A percentile compares a stretch with the other conserved stretches of the same genome.
Conservation (phyloP, 352 stramenopile species). For the Peronospora belbahrii region DNA sequence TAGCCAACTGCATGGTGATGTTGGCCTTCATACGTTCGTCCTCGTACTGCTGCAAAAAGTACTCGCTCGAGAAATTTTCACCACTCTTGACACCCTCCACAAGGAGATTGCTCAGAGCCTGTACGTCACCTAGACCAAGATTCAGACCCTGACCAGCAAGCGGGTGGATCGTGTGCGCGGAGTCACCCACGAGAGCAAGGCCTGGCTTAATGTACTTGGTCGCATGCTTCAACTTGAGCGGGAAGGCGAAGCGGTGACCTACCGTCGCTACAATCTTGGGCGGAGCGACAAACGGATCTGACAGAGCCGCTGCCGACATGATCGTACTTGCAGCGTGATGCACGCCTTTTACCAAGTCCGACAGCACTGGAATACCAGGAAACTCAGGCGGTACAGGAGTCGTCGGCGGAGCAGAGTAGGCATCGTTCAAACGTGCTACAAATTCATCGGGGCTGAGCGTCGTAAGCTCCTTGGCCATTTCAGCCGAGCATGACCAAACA, state of each 20-base stretch:
- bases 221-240: constrained; percentile 86
- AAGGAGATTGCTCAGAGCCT: constrained; percentile 66
- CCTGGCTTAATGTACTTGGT: constrained; percentile 79
- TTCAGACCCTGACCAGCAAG: constrained; percentile 94
- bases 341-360: constrained; percentile 68
- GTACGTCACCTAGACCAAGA: constrained; percentile 89
- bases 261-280: constrained; percentile 57
- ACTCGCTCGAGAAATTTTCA: constrained; percentile 64
- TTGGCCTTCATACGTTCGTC: constrained; percentile 80
- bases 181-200: constrained; percentile 91
- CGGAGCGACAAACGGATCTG: constrained; percentile 70
- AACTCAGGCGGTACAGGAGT: constrained; percentile 52
- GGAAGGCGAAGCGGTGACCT: constrained; percentile 79
- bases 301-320: constrained; percentile 61
- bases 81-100: constrained; percentile 70
- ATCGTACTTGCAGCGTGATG: constrained; percentile 67
- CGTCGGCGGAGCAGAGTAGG: constrained; percentile 44
- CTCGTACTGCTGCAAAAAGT: constrained; percentile 83
- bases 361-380: constrained; percentile 70
- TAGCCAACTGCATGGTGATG: constrained; percentile 73
- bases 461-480: constrained; percentile 80
- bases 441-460: constrained; percentile 66
- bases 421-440: constrained; percentile 71
- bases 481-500: constrained; percentile 84
- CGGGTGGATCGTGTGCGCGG: constrained; percentile 93